phyloP scores from a whole-genome alignment of 352 stramenopile genomes.

The Phytophthora melonis region DNA sequence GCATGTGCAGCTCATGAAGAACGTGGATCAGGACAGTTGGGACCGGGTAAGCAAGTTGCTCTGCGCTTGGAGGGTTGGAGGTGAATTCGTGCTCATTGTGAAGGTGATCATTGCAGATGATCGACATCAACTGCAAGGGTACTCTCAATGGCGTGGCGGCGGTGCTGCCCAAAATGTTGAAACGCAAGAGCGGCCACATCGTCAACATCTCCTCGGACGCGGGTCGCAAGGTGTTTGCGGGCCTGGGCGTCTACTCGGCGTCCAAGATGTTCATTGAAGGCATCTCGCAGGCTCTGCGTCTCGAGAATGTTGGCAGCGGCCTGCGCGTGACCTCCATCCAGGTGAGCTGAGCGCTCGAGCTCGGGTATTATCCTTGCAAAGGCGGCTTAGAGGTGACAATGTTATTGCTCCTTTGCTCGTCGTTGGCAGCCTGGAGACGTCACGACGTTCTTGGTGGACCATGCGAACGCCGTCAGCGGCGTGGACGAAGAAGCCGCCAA shows the following conservation, averaged over 20 bases:
- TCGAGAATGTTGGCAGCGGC: slow-evolving; percentile 84
- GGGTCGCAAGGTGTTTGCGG: slow-evolving; percentile 75
- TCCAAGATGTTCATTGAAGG: slow-evolving; percentile 93
- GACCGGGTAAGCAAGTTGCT: slow-evolving; percentile 40
- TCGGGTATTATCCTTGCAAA: background rate
- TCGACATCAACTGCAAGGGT: slow-evolving; percentile 94
- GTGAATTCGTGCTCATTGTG: background rate
- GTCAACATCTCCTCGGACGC: slow-evolving; percentile 87
- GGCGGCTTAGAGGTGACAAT: background rate
- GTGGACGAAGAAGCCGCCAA: slow-evolving; percentile 80
- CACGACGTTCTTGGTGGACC: slow-evolving; percentile 84
- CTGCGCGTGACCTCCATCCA: slow-evolving; percentile 91
- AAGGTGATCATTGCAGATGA: slow-evolving; percentile 46
- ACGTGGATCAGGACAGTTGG: slow-evolving; percentile 91
- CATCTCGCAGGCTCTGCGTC: slow-evolving; percentile 78
- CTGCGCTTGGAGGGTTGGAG: background rate
- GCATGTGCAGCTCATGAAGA: slow-evolving; percentile 91
- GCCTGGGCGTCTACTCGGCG: slow-evolving; percentile 84
- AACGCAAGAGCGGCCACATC: slow-evolving; percentile 74
- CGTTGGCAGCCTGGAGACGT: slow-evolving; percentile 82
- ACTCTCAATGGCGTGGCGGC: slow-evolving; percentile 86
- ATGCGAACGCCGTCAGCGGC: slow-evolving; percentile 69
- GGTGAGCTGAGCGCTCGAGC: background rate
- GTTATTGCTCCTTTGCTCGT: background rate
- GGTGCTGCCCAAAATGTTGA: slow-evolving; percentile 74